These are phyloP conservation scores for Sicyos edulis DNA, from an alignment of 306 rosid genomes.

Conservation along the genomic window DNA sequence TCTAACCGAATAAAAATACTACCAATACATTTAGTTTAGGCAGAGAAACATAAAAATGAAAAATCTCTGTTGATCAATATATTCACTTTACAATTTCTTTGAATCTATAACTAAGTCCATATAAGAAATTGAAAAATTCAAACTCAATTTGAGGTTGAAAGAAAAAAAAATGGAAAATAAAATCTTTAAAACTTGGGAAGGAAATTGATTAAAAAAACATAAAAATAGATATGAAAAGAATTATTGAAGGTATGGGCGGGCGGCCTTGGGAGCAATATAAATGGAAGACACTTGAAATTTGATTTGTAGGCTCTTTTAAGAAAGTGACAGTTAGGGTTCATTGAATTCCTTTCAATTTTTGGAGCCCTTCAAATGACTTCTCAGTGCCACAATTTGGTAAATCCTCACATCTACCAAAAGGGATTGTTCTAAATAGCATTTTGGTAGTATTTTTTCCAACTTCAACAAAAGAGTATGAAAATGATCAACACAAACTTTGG, in stretches of 20 bases:
- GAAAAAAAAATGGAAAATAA: no score
- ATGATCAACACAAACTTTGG: not conserved
- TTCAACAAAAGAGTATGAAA: not conserved
- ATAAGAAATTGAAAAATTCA: no score
- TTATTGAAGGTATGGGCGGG: not conserved
- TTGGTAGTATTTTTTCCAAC: not conserved
- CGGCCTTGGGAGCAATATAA: not conserved
- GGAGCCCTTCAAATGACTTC: not conserved
- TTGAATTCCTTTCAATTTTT: conserved; percentile 12
- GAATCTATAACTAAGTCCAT: no score
- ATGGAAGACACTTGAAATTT: not conserved
- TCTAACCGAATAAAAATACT: no score
- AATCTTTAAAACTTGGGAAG: not conserved
- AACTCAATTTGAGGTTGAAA: no score
- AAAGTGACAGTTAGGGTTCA: conserved; percentile 18
- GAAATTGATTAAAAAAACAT: not conserved
- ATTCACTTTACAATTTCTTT: no score
- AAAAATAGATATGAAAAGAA: not conserved
- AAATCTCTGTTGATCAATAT: no score
- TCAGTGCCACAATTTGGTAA: conserved; percentile 15
- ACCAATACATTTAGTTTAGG: no score
- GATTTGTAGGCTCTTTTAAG: not conserved
- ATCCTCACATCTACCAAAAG: not conserved
- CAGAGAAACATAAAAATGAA: no score
- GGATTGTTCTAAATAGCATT: not conserved